A percentile compares a stretch with the other conserved stretches of the same genome.
phyloP scores from a whole-genome alignment of 371 early-diverging fungal species.

The Mucor plumbeus region DNA sequence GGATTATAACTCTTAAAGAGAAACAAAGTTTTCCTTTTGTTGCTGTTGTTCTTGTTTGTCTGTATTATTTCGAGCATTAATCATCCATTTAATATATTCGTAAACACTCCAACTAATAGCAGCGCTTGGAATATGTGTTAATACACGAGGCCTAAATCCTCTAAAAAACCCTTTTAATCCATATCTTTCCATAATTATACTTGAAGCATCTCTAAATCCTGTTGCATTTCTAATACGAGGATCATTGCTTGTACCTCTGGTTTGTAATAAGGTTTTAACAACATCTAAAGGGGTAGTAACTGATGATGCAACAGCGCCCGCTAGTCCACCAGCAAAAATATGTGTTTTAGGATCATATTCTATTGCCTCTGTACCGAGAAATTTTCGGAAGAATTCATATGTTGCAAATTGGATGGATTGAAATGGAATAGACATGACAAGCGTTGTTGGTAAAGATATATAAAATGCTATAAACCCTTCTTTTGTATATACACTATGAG shows the following conservation, averaged over 20 bases:
- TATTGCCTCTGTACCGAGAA: conserved; percentile 71
- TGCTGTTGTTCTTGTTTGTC: conserved; percentile 12
- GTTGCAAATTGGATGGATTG: conserved; percentile 92
- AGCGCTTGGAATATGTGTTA: conserved; percentile 91
- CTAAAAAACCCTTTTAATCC: conserved; percentile 83
- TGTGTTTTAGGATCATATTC: conserved; percentile 87
- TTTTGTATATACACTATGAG: conserved; percentile 60
- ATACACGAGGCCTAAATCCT: conserved; percentile 83
- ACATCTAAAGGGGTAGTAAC: conserved; percentile 96
- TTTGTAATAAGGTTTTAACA: conserved; percentile 91
- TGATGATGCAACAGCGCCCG: conserved; percentile 90
- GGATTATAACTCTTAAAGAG: conserved; percentile 9
- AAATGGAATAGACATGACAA: conserved; percentile 93
- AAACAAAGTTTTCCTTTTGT: conserved; percentile 16
- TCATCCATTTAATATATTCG: conserved; percentile 84
- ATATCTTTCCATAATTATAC: conserved; percentile 74
- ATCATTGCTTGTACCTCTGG: conserved; percentile 79
- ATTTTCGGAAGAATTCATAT: conserved; percentile 82
- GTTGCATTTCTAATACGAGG: conserved; percentile 67
- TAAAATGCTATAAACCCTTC: conserved; percentile 94
- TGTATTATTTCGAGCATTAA: conserved; percentile 26
- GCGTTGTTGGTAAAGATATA: conserved; percentile 92
- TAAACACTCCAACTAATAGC: conserved; percentile 95
- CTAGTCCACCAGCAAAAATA: conserved; percentile 84
- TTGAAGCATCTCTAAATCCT: conserved; percentile 75